Conservation (phyloP, 192 early-diverging fungal genomes). For the Funneliformis geosporum region DNA sequence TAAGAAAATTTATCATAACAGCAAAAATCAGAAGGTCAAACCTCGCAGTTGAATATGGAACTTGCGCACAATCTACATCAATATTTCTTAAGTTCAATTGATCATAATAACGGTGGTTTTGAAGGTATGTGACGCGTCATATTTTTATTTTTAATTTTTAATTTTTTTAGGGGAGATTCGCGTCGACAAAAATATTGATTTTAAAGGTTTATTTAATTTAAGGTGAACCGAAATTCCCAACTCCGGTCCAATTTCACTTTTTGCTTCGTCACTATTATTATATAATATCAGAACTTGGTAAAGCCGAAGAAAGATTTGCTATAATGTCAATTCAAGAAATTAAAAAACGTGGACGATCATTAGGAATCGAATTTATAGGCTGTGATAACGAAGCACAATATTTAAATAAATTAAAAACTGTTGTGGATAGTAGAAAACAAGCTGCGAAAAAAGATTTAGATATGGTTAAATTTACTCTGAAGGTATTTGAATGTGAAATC, state of each 20-base stretch:
- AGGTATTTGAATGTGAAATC: slow-evolving; percentile 29
- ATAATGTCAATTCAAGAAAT: slow-evolving; percentile 31
- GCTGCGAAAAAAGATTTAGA: slow-evolving; percentile 38
- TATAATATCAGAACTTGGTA: slow-evolving; percentile 8
- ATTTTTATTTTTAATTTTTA: too few relatives aligned
- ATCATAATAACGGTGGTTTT: slow-evolving; percentile 57
- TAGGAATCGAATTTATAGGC: slow-evolving; percentile 33
- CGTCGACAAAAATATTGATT: background rate
- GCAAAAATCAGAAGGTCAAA: slow-evolving; percentile 10
- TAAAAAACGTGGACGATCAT: background rate
- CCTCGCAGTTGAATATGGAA: slow-evolving; percentile 8
- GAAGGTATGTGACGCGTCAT: slow-evolving; percentile 29
- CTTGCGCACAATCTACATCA: slow-evolving; percentile 42
- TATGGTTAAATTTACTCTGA: slow-evolving; percentile 47
- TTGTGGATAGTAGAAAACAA: slow-evolving; percentile 7
- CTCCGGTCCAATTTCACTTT: slow-evolving; percentile 57
- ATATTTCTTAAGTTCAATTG: slow-evolving; percentile 45
- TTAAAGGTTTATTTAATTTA: background rate
- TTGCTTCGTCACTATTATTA: slow-evolving; percentile 50
- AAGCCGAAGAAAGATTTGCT: background rate
- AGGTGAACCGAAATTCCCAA: slow-evolving; percentile 64
- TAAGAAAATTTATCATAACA: background rate
- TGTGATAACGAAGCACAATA: slow-evolving; percentile 24
- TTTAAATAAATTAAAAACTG: slow-evolving; percentile 16
- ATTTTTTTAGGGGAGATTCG: background rate